These are phyloP conservation scores for Capsicum rhomboideum DNA, from an alignment of 257 asterid species.

Conservation along the genomic window DNA sequence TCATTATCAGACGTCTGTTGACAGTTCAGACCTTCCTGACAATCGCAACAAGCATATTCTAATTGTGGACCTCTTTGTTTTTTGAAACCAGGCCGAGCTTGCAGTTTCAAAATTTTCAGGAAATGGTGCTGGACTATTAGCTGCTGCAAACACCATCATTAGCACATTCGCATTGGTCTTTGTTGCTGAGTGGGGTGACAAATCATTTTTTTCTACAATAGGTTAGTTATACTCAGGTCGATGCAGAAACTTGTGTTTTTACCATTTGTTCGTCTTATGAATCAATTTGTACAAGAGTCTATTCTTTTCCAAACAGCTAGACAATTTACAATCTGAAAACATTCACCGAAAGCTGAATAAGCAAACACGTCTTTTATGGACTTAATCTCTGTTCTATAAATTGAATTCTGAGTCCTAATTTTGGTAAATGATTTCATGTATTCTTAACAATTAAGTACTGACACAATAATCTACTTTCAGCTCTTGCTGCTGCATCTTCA, in stretches of 20 bases:
- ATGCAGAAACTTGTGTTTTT: neutral
- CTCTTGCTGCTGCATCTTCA: slow-evolving; percentile 98
- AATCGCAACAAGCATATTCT: neutral
- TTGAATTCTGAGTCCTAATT: neutral
- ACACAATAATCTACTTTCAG: slow-evolving; percentile 31
- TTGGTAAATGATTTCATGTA: neutral
- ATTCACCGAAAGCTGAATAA: neutral
- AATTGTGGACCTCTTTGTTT: slow-evolving; percentile 11
- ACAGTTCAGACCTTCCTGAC: neutral
- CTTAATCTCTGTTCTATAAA: neutral
- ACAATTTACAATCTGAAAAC: neutral
- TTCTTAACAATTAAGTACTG: too few relatives aligned
- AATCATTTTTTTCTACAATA: slow-evolving; percentile 90
- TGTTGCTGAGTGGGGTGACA: slow-evolving; percentile 99
- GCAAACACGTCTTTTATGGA: neutral
- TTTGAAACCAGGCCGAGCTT: slow-evolving; percentile 60
- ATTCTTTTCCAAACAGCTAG: neutral
- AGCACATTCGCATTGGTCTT: slow-evolving; percentile 86
- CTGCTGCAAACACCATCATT: slow-evolving; percentile 68
- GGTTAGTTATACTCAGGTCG: slow-evolving; percentile 28
- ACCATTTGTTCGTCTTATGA: neutral
- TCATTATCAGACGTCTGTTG: neutral
- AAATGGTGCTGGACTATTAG: slow-evolving; percentile 72
- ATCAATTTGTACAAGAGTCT: neutral
- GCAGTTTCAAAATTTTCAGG: slow-evolving; percentile 88